These are phyloP conservation scores for Mycena filopes DNA, from an alignment of 768 basidiomycete genomes.

Conservation along the genomic window DNA sequence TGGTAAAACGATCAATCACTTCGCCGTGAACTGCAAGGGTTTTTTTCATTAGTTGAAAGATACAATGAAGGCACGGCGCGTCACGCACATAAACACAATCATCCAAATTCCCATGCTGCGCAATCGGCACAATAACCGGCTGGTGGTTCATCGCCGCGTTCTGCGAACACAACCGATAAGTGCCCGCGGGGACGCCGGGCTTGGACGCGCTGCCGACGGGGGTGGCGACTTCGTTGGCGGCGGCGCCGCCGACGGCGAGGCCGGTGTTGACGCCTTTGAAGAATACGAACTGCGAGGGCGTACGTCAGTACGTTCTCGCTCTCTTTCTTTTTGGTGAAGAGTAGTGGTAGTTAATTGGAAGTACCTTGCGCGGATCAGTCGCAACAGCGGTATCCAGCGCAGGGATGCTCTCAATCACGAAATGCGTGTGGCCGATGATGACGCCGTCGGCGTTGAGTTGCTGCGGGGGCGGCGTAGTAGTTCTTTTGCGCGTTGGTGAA, in stretches of 20 bases:
- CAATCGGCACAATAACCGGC: slow-evolving; percentile 65
- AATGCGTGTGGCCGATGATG: neutral
- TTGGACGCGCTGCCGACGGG: slow-evolving; percentile 55
- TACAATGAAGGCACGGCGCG: neutral
- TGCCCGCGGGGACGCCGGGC: slow-evolving; percentile 63
- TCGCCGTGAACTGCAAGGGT: neutral
- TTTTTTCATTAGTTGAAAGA: neutral
- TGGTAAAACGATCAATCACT: too few species aligned
- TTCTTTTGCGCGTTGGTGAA: neutral
- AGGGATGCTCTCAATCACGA: neutral
- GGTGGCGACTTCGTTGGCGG: slow-evolving; percentile 63
- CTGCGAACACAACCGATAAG: slow-evolving; percentile 70
- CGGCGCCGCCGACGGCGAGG: slow-evolving; percentile 43
- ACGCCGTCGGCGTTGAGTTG: neutral
- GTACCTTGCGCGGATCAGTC: slow-evolving; percentile 25
- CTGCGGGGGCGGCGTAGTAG: slow-evolving; percentile 1
- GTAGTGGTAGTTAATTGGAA: too few species aligned
- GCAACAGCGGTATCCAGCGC: neutral
- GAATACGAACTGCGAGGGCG: too few species aligned
- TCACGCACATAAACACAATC: slow-evolving; percentile 34
- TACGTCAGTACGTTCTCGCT: too few species aligned
- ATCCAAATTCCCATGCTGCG: slow-evolving; percentile 52
- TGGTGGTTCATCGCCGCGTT: slow-evolving; percentile 69
- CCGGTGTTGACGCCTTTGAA: slow-evolving; percentile 59
- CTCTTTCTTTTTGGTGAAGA: too few species aligned